These are phyloP conservation scores for Phaeosphaeria sp. DNA, from an alignment of 2,329 filamentous ascomycete species.

Conservation along the genomic window DNA sequence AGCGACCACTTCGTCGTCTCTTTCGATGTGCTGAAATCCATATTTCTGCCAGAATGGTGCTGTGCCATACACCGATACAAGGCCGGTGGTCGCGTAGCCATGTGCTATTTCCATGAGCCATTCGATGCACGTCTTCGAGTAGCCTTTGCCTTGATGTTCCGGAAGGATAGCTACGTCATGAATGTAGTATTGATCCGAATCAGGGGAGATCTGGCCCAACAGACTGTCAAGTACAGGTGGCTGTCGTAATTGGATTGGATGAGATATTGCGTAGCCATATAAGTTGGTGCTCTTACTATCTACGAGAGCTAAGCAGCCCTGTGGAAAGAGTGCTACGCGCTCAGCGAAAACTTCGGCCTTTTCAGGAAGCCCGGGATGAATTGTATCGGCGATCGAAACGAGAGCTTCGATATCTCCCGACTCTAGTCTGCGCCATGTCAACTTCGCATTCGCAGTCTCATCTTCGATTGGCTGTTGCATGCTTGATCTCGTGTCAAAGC, in stretches of 20 bases:
- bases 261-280: conserved; percentile 23
- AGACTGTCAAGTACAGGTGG: conserved; percentile 18
- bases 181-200: conserved; percentile 26
- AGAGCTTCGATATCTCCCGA: conserved; percentile 8
- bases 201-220: conserved; percentile 7
- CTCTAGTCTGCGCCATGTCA: conserved; percentile 1
- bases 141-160: conserved; percentile 10
- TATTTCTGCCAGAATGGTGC: conserved; percentile 20
- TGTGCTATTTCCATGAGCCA: conserved; percentile 5
- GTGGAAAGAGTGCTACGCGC: conserved; percentile 16
- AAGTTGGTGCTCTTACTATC: conserved; percentile 5
- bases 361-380: conserved; percentile 25
- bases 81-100: conserved; percentile 8
- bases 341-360: conserved; percentile 21
- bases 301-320: conserved; percentile 20
- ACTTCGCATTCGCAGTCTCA: neutral
- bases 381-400: conserved; percentile 9
- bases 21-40: conserved; percentile 14
- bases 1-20: conserved; percentile 6
- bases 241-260: conserved; percentile 16
- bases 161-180: conserved; percentile 28
- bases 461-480: neutral
- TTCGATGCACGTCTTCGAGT: conserved; percentile 6
- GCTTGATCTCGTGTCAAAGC: neutral
- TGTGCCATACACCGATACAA: conserved; percentile 22